These are phyloP conservation scores for Cardamine resedifolia DNA, from an alignment of 345 rosid genomes.

Conservation along the genomic window DNA sequence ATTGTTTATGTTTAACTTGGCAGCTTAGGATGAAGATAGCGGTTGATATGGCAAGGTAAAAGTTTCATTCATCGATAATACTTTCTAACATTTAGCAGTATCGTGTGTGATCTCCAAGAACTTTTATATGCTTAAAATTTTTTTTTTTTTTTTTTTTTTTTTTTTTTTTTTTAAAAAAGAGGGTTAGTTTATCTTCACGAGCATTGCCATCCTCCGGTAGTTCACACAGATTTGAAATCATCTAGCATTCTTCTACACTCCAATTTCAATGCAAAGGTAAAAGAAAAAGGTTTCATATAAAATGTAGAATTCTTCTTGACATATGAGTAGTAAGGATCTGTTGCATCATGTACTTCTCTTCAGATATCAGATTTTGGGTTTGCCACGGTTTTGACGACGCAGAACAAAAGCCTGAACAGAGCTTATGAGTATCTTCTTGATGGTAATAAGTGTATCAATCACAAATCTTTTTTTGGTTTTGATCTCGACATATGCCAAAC, in stretches of 20 bases:
- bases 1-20: conserved; percentile 71
- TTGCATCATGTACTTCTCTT: not conserved
- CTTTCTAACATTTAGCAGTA: not conserved
- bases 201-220: conserved; percentile 75
- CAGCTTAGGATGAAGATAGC: conserved; percentile 85
- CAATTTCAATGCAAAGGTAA: conserved; percentile 84
- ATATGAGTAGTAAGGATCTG: conserved; percentile 1
- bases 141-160: not conserved
- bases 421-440: conserved; percentile 78
- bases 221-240: conserved; percentile 83
- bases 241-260: conserved; percentile 82
- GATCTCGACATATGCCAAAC: not conserved
- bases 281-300: not conserved
- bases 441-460: conserved; percentile 44
- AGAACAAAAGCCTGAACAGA: conserved; percentile 54
- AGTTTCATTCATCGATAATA: not conserved
- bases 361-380: conserved; percentile 93
- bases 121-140: conserved; percentile 13
- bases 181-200: conserved; percentile 95
- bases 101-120: not conserved
- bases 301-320: not conserved
- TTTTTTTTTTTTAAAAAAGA: too few species aligned
- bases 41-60: conserved; percentile 79
- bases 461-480: not conserved
- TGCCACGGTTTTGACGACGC: conserved; percentile 59